A percentile compares a stretch with the other conserved stretches of the same genome.
Evolutionary conservation across 495 filamentous ascomycete species (phyloP).

Genomic region (Lichenothelia convexa): DNA sequence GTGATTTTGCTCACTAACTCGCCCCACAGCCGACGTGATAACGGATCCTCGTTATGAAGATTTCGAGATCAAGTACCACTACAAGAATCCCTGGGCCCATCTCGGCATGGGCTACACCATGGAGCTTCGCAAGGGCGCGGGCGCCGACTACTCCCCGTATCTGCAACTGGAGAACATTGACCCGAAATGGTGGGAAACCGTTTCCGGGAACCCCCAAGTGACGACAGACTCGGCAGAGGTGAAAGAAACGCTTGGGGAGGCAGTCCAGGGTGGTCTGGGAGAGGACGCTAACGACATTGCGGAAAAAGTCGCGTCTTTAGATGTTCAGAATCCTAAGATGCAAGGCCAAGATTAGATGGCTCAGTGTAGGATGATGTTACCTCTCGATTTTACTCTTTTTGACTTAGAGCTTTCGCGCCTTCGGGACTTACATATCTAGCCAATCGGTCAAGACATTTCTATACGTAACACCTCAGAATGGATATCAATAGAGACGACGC

Average conservation of each 20-base stretch:
- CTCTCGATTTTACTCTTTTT: no score
- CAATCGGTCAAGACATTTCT: no score
- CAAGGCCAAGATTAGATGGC: no score
- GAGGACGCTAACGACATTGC: no score
- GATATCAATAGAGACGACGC: no score
- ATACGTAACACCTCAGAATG: no score
- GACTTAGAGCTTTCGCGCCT: no score
- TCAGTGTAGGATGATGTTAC: no score
- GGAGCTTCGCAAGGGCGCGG: slow-evolving; percentile 5
- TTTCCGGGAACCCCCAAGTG: background rate
- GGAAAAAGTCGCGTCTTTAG: no score
- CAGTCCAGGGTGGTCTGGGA: background rate
- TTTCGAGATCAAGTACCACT: slow-evolving; percentile 17
- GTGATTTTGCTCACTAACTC: background rate
- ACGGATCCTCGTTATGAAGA: slow-evolving; percentile 18
- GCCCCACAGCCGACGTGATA: slow-evolving; percentile 9
- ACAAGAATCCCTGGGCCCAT: slow-evolving; percentile 20
- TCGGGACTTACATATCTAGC: no score
- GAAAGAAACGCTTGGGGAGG: background rate
- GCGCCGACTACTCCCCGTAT: slow-evolving; percentile 16
- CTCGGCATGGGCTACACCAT: slow-evolving; percentile 17
- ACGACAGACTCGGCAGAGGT: background rate
- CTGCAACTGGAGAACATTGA: slow-evolving; percentile 19
- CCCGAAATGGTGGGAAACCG: slow-evolving; percentile 16
- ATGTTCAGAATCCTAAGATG: no score